phyloP scores from a whole-genome alignment of 495 filamentous ascomycete genomes.

The Geoglossum glabrum region DNA sequence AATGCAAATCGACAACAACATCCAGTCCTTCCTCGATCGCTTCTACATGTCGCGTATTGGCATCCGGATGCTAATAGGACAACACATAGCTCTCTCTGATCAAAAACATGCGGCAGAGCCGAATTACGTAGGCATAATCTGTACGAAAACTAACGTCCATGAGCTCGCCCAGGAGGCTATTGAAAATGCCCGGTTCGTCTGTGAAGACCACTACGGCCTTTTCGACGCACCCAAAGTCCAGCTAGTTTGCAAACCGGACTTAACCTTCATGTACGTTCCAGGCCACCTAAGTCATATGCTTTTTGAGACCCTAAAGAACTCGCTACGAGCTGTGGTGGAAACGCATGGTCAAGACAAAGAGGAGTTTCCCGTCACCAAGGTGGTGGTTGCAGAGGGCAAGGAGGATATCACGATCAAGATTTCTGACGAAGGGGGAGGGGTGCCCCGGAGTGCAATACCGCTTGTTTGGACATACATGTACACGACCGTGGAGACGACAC shows the following conservation, averaged over 20 bases:
- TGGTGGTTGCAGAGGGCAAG: slow-evolving; percentile 90
- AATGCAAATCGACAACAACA: slow-evolving; percentile 94
- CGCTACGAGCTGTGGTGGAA: slow-evolving; percentile 87
- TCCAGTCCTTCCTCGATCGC: slow-evolving; percentile 89
- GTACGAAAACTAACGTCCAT: slow-evolving; percentile 91
- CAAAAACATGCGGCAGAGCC: slow-evolving; percentile 72
- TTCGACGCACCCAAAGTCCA: slow-evolving; percentile 95
- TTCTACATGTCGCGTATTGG: slow-evolving; percentile 99
- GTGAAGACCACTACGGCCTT: slow-evolving; percentile 94
- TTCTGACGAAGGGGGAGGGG: slow-evolving; percentile 88
- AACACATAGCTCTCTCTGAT: slow-evolving; percentile 91
- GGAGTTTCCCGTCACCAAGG: slow-evolving; percentile 87
- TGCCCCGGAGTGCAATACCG: slow-evolving; percentile 75
- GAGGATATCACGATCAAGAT: slow-evolving; percentile 99
- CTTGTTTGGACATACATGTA: slow-evolving; percentile 99
- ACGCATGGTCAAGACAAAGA: slow-evolving; percentile 87
- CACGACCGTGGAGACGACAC: slow-evolving; percentile 90
- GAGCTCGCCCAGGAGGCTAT: slow-evolving; percentile 94
- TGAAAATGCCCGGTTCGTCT: slow-evolving; percentile 94
- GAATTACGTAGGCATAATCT: slow-evolving; percentile 94
- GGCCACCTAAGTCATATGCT: slow-evolving; percentile 97
- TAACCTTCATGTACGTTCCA: slow-evolving; percentile 98
- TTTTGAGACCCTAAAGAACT: slow-evolving; percentile 98
- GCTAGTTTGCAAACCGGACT: slow-evolving; percentile 76
- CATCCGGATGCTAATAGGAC: slow-evolving; percentile 95